Percentiles rank a stretch among this genome's conserved stretches.
These are phyloP conservation scores for Coemansia sp. DNA, from an alignment of 192 early-diverging fungal species.

Conservation along the genomic window DNA sequence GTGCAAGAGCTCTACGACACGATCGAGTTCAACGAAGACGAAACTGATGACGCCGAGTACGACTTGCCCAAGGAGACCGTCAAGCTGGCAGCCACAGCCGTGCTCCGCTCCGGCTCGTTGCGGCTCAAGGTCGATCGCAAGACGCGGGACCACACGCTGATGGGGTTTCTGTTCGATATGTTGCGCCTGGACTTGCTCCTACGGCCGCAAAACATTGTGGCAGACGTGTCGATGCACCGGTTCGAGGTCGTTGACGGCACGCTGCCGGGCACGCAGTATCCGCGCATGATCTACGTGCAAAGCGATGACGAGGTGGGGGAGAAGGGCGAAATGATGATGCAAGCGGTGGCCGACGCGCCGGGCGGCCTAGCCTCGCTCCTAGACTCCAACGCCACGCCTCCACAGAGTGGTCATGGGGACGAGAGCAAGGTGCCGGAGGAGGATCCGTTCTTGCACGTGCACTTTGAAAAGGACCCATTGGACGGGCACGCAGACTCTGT, in stretches of 20 bases:
- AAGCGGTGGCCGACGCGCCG: conserved; percentile 22
- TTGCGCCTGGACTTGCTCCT: conserved; percentile 49
- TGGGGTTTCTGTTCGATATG: conserved; percentile 51
- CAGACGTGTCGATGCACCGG: conserved; percentile 54
- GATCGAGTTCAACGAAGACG: conserved; percentile 91
- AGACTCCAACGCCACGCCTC: background rate
- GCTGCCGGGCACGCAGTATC: conserved; percentile 49
- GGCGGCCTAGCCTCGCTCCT: conserved; percentile 14
- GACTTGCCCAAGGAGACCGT: conserved; percentile 60
- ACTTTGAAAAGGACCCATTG: conserved; percentile 88
- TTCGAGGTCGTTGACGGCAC: conserved; percentile 59
- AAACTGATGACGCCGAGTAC: conserved; percentile 53
- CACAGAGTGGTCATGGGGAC: background rate
- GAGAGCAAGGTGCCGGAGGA: conserved; percentile 12
- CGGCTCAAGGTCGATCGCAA: conserved; percentile 64
- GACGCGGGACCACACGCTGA: conserved; percentile 47
- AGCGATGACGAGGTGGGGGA: conserved; percentile 22
- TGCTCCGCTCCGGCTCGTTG: conserved; percentile 80
- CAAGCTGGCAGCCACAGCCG: conserved; percentile 63
- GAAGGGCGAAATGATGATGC: conserved; percentile 8
- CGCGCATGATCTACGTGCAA: conserved; percentile 55
- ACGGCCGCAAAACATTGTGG: conserved; percentile 44
- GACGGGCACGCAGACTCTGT: conserved; percentile 88
- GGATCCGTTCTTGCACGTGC: conserved; percentile 55
- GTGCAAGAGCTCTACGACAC: conserved; percentile 90